Evolutionary conservation across 2,329 filamentous ascomycete genomes (phyloP).

Genomic region (Lasiodiplodia citricola): DNA sequence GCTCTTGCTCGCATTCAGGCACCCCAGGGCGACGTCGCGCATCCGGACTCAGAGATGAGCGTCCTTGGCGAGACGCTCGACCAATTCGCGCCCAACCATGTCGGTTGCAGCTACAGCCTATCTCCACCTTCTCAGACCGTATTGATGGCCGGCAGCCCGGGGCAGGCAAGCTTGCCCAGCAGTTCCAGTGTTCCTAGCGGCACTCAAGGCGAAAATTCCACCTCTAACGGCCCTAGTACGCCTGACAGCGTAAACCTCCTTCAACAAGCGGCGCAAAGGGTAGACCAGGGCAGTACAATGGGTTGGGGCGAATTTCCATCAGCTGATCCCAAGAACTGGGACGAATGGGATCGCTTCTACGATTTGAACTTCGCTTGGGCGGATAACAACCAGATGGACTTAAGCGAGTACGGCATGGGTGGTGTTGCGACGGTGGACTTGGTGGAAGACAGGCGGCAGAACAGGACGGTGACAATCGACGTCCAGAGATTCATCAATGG

Average conservation of each 20-base stretch:
- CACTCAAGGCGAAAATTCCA: neutral
- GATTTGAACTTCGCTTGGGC: conserved; percentile 18
- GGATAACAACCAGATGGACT: conserved; percentile 18
- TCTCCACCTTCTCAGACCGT: neutral
- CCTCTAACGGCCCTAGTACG: conserved; percentile 1
- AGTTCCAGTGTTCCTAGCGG: conserved; percentile 7
- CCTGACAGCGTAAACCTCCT: conserved; percentile 2
- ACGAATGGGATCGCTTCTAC: conserved; percentile 25
- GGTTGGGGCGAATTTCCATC: neutral
- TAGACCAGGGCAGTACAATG: neutral
- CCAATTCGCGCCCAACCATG: conserved; percentile 23
- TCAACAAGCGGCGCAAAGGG: neutral
- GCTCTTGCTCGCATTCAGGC: conserved; percentile 39
- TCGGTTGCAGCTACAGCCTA: neutral
- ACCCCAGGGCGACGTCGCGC: neutral
- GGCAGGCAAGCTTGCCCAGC: neutral
- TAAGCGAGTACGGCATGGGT: conserved; percentile 27
- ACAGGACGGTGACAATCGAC: conserved; percentile 50
- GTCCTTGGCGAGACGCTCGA: conserved; percentile 20
- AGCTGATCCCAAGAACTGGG: neutral
- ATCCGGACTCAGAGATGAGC: conserved; percentile 20
- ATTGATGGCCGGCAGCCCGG: neutral
- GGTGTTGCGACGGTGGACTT: neutral
- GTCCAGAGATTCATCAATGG: conserved; percentile 51
- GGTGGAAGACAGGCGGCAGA: conserved; percentile 34